These are phyloP conservation scores for Hericium coralloides DNA, from an alignment of 768 basidiomycete genomes.

Conservation along the genomic window DNA sequence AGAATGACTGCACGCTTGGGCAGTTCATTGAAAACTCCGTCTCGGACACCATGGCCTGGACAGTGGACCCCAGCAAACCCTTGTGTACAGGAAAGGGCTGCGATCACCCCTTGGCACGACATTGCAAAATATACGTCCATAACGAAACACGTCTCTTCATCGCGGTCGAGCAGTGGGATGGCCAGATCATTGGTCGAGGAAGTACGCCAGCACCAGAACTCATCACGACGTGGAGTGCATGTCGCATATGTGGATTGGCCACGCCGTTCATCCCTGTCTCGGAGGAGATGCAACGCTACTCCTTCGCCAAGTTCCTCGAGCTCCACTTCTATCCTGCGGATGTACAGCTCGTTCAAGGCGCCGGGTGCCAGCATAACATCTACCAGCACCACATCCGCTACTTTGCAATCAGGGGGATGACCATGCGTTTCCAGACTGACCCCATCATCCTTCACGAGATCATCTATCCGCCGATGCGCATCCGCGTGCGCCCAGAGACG, in stretches of 20 bases:
- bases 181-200: slow-evolving; percentile 54
- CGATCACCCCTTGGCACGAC: slow-evolving; percentile 67
- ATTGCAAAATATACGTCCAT: slow-evolving; percentile 89
- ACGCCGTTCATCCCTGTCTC: slow-evolving; percentile 87
- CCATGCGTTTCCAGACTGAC: slow-evolving; percentile 83
- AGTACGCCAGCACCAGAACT: slow-evolving; percentile 56
- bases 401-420: slow-evolving; percentile 77
- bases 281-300: slow-evolving; percentile 88
- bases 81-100: slow-evolving; percentile 82
- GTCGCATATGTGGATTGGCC: slow-evolving; percentile 66
- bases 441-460: slow-evolving; percentile 77
- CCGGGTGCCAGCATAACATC: slow-evolving; percentile 90
- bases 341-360: slow-evolving; percentile 76
- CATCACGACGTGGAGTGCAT: slow-evolving; percentile 89
- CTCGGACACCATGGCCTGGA: slow-evolving; percentile 56
- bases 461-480: slow-evolving; percentile 79
- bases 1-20: slow-evolving; percentile 87
- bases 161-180: slow-evolving; percentile 85
- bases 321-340: slow-evolving; percentile 92
- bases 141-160: slow-evolving; percentile 76
- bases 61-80: slow-evolving; percentile 57
- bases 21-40: slow-evolving; percentile 85
- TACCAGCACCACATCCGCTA: slow-evolving; percentile 90
- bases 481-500: slow-evolving; percentile 79
- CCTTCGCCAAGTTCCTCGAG: slow-evolving; percentile 94